Evolutionary conservation across 495 filamentous ascomycete species (phyloP).

Genomic region (Annulohypoxylon nitens): DNA sequence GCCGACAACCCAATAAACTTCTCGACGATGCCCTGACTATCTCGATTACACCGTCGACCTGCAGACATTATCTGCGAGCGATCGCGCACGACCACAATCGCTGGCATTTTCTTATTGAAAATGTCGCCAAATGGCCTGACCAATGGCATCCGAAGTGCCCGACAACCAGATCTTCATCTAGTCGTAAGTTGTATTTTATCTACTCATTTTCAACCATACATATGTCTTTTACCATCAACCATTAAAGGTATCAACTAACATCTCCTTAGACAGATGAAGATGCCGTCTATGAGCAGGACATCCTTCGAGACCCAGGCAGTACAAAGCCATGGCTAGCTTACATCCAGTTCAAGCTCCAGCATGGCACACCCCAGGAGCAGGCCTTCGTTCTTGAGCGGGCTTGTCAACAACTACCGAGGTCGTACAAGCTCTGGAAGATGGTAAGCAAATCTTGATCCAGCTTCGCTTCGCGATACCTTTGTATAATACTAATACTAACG

Average conservation of each 20-base stretch:
- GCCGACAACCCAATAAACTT: conserved; percentile 14
- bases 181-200: conserved; percentile 70
- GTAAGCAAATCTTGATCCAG: conserved; percentile 59
- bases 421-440: conserved; percentile 99
- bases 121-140: conserved; percentile 50
- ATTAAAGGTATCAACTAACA: conserved; percentile 16
- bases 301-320: conserved; percentile 84
- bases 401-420: conserved; percentile 87
- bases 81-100: conserved; percentile 45
- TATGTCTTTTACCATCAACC: background rate
- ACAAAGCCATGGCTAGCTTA: conserved; percentile 97
- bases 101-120: conserved; percentile 36
- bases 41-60: conserved; percentile 39
- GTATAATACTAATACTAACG: conserved; percentile 41
- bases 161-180: conserved; percentile 75
- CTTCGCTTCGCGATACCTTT: conserved; percentile 30
- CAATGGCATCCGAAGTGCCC: conserved; percentile 47
- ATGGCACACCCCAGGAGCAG: conserved; percentile 89
- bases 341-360: conserved; percentile 88
- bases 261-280: conserved; percentile 80
- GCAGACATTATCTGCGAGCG: conserved; percentile 48
- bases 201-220: background rate
- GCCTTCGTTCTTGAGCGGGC: conserved; percentile 96
- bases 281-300: conserved; percentile 94
- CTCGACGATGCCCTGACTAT: conserved; percentile 47